Percentiles rank a stretch among this genome's conserved stretches.
Evolutionary conservation across 495 filamentous ascomycete genomes (phyloP).

Genomic region (Apodospora peruviana): DNA sequence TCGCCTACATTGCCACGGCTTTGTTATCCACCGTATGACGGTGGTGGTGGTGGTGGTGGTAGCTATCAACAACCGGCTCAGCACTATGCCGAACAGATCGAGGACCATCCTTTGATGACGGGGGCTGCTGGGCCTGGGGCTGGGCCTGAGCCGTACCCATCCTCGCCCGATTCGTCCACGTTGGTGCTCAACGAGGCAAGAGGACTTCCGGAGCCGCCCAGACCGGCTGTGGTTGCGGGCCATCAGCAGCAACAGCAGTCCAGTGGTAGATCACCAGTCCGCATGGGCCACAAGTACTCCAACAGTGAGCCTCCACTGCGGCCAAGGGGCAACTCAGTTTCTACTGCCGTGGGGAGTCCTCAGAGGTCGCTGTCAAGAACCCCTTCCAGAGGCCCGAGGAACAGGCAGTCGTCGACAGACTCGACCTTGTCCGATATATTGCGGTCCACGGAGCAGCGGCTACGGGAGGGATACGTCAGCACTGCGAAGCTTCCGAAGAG

Average conservation of each 20-base stretch:
- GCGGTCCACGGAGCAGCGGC: conserved; percentile 34
- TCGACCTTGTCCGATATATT: conserved; percentile 37
- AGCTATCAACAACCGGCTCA: too few species aligned
- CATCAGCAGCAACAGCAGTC: neutral
- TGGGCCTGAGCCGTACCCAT: neutral
- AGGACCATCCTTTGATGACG: neutral
- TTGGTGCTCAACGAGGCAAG: neutral
- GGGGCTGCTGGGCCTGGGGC: neutral
- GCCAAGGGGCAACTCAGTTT: neutral
- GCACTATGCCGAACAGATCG: neutral
- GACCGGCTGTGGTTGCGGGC: conserved; percentile 9
- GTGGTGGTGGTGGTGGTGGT: too few species aligned
- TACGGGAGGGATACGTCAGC: conserved; percentile 26
- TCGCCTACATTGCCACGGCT: conserved; percentile 16
- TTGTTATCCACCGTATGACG: too few species aligned
- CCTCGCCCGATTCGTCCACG: neutral
- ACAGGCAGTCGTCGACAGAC: conserved; percentile 29
- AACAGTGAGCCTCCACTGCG: neutral
- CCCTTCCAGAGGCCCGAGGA: conserved; percentile 12
- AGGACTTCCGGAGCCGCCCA: conserved; percentile 14
- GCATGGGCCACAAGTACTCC: conserved; percentile 1
- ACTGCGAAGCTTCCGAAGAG: neutral
- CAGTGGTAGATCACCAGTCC: too few species aligned
- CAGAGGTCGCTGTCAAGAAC: conserved; percentile 12
- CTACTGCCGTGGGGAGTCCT: neutral